phyloP scores from a whole-genome alignment of 2,329 filamentous ascomycete species.

The Beauveria varroae region DNA sequence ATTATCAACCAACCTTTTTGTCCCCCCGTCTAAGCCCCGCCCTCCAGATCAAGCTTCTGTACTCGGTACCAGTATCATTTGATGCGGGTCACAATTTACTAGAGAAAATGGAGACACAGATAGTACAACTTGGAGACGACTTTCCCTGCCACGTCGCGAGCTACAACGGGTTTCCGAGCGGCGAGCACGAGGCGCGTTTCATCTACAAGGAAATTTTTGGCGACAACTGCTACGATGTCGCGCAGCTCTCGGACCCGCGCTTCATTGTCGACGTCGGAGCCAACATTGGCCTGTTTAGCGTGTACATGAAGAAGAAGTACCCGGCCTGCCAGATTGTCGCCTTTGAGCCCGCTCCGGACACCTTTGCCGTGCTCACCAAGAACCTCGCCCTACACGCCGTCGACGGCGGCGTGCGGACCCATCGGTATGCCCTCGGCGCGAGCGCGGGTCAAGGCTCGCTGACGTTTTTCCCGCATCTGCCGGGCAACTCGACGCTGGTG shows the following conservation, averaged over 20 bases:
- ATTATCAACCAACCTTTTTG: background rate
- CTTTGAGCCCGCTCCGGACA: slow-evolving; percentile 20
- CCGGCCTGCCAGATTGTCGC: slow-evolving; percentile 18
- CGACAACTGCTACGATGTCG: slow-evolving; percentile 17
- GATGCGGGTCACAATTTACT: background rate
- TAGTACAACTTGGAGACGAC: background rate
- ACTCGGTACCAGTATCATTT: background rate
- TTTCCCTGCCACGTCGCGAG: slow-evolving; percentile 2
- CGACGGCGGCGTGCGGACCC: slow-evolving; percentile 9
- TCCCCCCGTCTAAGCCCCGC: background rate
- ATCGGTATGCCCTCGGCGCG: slow-evolving; percentile 13
- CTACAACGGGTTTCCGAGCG: slow-evolving; percentile 1
- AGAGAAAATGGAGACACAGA: background rate
- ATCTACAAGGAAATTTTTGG: slow-evolving; percentile 19
- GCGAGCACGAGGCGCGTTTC: slow-evolving; percentile 14
- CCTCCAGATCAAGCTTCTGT: background rate
- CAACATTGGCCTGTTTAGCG: slow-evolving; percentile 20
- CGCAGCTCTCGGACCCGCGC: slow-evolving; percentile 10
- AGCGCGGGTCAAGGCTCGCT: slow-evolving; percentile 5
- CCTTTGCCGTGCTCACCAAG: slow-evolving; percentile 11
- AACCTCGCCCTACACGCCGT: slow-evolving; percentile 16
- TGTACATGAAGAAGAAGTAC: slow-evolving; percentile 20
- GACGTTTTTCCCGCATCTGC: slow-evolving; percentile 17
- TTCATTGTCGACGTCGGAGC: slow-evolving; percentile 20
- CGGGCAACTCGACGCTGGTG: slow-evolving; percentile 18